Conservation (phyloP, 1,284 basidiomycete genomes). For the Apiotrichum domesticum region DNA sequence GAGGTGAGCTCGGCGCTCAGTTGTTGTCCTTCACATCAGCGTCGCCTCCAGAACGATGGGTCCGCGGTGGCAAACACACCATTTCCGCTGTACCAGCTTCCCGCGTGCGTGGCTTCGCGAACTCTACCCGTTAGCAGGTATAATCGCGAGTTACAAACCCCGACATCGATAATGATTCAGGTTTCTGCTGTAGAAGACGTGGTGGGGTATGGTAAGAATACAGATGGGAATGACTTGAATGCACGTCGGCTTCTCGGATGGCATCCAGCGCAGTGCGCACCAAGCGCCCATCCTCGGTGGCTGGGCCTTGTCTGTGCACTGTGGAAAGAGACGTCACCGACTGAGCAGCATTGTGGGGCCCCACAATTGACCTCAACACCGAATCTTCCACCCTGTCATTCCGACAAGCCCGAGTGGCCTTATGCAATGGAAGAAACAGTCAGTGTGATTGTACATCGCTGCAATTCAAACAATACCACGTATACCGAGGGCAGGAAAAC, state of each 20-base stretch:
- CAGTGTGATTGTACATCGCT: neutral
- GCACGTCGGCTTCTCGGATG: too few species aligned
- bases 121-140: constrained; percentile 2
- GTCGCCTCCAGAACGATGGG: too few species aligned
- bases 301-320: too few species aligned
- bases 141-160: constrained; percentile 2
- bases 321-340: too few species aligned
- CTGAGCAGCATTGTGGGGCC: too few species aligned
- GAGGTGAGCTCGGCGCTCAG: constrained; percentile 59
- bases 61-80: constrained; percentile 49
- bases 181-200: neutral
- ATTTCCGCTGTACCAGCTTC: constrained; percentile 79
- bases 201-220: neutral
- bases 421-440: too few species aligned
- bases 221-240: neutral
- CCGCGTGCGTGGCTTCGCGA: constrained; percentile 72
- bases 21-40: constrained; percentile 49
- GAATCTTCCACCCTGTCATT: too few species aligned
- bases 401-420: too few species aligned
- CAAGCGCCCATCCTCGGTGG: too few species aligned
- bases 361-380: too few species aligned
- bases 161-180: constrained; percentile 9
- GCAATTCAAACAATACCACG: neutral
- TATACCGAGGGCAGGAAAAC: too few species aligned
- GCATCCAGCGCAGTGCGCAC: too few species aligned